A percentile compares a stretch with the other conserved stretches of the same genome.
These are phyloP conservation scores for Zalerion maritima DNA, from an alignment of 495 filamentous ascomycete species.

Conservation along the genomic window DNA sequence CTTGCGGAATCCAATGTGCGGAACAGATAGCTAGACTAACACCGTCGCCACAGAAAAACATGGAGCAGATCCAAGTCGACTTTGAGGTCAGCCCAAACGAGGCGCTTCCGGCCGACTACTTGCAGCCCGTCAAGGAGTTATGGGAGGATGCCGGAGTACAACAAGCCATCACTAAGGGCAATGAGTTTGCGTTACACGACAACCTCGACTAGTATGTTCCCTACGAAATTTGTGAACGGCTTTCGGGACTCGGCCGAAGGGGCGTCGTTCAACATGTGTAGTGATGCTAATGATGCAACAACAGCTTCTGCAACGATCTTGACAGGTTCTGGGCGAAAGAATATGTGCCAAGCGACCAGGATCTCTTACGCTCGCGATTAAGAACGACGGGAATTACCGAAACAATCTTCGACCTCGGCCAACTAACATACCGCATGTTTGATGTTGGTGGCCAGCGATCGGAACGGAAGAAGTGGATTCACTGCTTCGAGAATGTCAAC, in stretches of 20 bases:
- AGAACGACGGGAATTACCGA: conserved; percentile 96
- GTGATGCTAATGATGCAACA: no score
- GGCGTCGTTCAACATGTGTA: conserved; percentile 11
- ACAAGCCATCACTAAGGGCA: conserved; percentile 72
- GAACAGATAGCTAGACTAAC: conserved; percentile 9
- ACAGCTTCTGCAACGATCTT: conserved; percentile 79
- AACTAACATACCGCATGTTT: conserved; percentile 97
- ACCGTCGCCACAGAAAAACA: conserved; percentile 27
- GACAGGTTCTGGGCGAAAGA: conserved; percentile 77
- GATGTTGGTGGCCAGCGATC: conserved; percentile 95
- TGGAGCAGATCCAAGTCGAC: conserved; percentile 40
- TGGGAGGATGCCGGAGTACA: conserved; percentile 80
- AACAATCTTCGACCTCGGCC: conserved; percentile 85
- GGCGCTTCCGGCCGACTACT: conserved; percentile 51
- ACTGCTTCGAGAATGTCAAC: conserved; percentile 96
- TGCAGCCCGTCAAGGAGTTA: conserved; percentile 65
- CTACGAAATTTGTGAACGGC: neutral
- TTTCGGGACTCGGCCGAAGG: neutral
- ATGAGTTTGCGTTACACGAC: conserved; percentile 93
- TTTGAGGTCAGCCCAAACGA: conserved; percentile 67
- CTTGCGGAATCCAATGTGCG: conserved; percentile 6
- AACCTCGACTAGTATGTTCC: conserved; percentile 77
- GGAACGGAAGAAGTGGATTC: conserved; percentile 99
- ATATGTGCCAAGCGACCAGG: conserved; percentile 93
- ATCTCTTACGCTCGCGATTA: conserved; percentile 82